phyloP scores from a whole-genome alignment of 2,329 filamentous ascomycete genomes.

The Arthrobotrys megalospora region DNA sequence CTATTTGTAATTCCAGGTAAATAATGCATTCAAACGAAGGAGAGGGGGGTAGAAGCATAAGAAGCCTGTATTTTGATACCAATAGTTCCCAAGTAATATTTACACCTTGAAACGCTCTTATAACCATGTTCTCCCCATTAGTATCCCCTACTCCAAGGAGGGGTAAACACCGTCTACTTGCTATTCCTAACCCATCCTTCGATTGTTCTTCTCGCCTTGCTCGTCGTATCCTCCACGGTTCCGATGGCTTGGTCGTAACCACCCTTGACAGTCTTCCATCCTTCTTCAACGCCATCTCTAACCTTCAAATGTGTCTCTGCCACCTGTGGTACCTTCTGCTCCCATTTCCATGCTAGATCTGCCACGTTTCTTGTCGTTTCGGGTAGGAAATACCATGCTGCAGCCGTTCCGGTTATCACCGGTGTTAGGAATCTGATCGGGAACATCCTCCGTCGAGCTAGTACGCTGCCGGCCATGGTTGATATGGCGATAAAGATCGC shows the following conservation, averaged over 20 bases:
- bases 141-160: not conserved
- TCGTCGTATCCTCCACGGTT: conserved; percentile 74
- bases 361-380: conserved; percentile 91
- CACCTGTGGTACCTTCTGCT: conserved; percentile 87
- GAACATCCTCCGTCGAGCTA: conserved; percentile 88
- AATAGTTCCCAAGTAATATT: conserved; percentile 17
- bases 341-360: conserved; percentile 90
- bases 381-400: conserved; percentile 87
- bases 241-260: conserved; percentile 79
- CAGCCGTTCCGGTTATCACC: conserved; percentile 82
- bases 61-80: conserved; percentile 20
- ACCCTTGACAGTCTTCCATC: conserved; percentile 80
- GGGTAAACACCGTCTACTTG: conserved; percentile 43
- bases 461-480: conserved; percentile 93
- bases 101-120: conserved; percentile 13
- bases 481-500: conserved; percentile 92
- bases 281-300: conserved; percentile 78
- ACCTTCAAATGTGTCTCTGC: conserved; percentile 84
- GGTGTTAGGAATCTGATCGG: conserved; percentile 83
- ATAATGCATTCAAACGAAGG: conserved; percentile 16
- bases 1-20: conserved; percentile 19
- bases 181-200: conserved; percentile 95
- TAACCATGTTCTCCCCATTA: not conserved
- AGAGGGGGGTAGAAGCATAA: not conserved
- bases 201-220: conserved; percentile 75